Evolutionary conservation across 345 rosid genomes (phyloP), one percentile per base, ranked within the genome.

Genomic region (Ricinus communis): DNA sequence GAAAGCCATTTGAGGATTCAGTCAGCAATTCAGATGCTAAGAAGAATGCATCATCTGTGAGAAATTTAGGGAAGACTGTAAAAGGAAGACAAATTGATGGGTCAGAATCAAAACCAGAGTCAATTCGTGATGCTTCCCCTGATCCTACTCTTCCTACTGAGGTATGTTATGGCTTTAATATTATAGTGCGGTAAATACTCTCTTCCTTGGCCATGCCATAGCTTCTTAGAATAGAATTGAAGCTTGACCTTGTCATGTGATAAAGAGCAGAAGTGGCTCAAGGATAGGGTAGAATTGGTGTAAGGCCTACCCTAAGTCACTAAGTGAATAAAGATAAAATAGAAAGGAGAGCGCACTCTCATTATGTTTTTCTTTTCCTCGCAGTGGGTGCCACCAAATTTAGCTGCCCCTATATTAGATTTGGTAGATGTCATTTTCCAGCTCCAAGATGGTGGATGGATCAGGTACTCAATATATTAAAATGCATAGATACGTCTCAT

Each of bases 301-400:
- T 9, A 13, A 28, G 65, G 24, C 21, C 43, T 60, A 38, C 3
- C 30, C 5, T 36, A 11, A n/a, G n/a, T n/a, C n/a, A n/a, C n/a
- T n/a, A n/a, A 53, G 6, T 14, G 8, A 19, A 33, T 8, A 2
- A 65, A 25, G 5, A 65, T 45, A 5, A 46, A 72, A 6, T 43
- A 41, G 3, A 40, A 49, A 50, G 18, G 31, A n/a, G 58, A n/a
- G 43, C 31, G 18, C 45, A 18, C 54, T 36, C 65, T 71, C 49
- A 67, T 62, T 14, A 49, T 21, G 41, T 56, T 60, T 51, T 28
- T 55, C 27, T 62, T 30, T 74, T 66, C 46, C 41, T 50, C 86
- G 85, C 89, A 96, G 99, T 96, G 98, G 99, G 90, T 91, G 79
- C 99, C 99, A 59, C 99, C 99, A 60, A 91, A 89, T 84, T 74